phyloP scores from a whole-genome alignment of 129 eudicot species.

The Tagetes patula region DNA sequence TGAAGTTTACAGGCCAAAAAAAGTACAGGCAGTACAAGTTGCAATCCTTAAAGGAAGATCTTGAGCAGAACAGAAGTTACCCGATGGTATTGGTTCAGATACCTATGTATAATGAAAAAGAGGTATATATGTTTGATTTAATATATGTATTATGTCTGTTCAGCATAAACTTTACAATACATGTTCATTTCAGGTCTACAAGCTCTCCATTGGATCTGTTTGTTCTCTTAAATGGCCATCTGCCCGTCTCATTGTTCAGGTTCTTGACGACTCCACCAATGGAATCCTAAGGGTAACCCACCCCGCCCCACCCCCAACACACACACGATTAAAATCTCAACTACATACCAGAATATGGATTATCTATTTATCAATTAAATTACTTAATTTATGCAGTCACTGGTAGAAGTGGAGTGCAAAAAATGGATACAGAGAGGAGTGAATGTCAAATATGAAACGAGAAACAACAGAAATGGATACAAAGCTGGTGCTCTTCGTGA shows the following conservation, averaged over 20 bases:
- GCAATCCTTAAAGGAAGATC: slow-evolving; percentile 58
- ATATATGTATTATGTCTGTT: slow-evolving; percentile 14
- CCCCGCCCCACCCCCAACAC: background rate
- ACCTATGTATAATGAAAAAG: slow-evolving; percentile 89
- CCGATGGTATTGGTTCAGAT: slow-evolving; percentile 78
- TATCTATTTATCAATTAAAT: slow-evolving; percentile 9
- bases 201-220: slow-evolving; percentile 84
- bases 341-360: background rate
- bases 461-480: slow-evolving; percentile 85
- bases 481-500: slow-evolving; percentile 87
- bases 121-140: slow-evolving; percentile 46
- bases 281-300: slow-evolving; percentile 65
- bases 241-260: slow-evolving; percentile 65
- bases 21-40: slow-evolving; percentile 66
- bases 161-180: slow-evolving; percentile 21
- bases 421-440: slow-evolving; percentile 70
- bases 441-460: slow-evolving; percentile 68
- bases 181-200: slow-evolving; percentile 59
- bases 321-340: background rate
- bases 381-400: slow-evolving; percentile 39
- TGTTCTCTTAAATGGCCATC: slow-evolving; percentile 80
- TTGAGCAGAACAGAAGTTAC: slow-evolving; percentile 56
- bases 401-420: slow-evolving; percentile 69
- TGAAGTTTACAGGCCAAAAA: slow-evolving; percentile 58
- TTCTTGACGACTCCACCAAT: slow-evolving; percentile 85